These are phyloP conservation scores for Salicornia ramosissima DNA, from an alignment of 148 eudicot genomes.

Conservation along the genomic window DNA sequence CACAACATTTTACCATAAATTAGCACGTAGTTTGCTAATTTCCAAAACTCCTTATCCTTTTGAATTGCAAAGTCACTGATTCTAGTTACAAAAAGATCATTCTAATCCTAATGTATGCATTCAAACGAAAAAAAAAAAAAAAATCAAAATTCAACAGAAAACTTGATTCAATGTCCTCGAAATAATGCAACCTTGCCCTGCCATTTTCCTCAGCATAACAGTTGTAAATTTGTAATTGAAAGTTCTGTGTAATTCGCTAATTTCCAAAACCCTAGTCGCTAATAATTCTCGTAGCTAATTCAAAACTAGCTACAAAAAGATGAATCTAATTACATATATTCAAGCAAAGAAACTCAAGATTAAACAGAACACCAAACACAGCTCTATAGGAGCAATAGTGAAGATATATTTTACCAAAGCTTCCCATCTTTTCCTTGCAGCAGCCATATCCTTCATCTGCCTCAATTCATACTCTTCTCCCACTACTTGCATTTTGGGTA, in stretches of 20 bases:
- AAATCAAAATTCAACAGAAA: too few relatives aligned
- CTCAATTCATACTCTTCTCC: conserved; percentile 78
- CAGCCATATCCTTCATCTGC: conserved; percentile 96
- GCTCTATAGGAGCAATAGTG: not conserved
- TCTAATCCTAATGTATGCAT: too few relatives aligned
- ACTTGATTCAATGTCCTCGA: too few relatives aligned
- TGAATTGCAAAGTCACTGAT: too few relatives aligned
- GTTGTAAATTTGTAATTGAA: not conserved
- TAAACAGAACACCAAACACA: not conserved
- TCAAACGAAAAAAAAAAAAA: too few relatives aligned
- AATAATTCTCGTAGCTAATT: not conserved
- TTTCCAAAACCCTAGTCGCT: too few relatives aligned
- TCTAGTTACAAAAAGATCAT: too few relatives aligned
- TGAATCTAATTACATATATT: not conserved
- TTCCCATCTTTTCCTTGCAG: conserved; percentile 94
- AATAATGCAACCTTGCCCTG: too few relatives aligned
- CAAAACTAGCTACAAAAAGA: not conserved
- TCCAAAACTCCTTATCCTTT: too few relatives aligned
- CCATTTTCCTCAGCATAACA: too few relatives aligned
- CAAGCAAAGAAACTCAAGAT: not conserved
- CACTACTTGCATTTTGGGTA: conserved; percentile 54
- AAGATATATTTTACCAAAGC: conserved; percentile 50
- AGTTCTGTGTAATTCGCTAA: too few relatives aligned
- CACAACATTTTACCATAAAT: not conserved
- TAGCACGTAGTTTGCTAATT: too few relatives aligned